A percentile compares a stretch with the other conserved stretches of the same genome.
Evolutionary conservation across 1,139 yeast species (phyloP).

Genomic region (Taiozyma sp.): DNA sequence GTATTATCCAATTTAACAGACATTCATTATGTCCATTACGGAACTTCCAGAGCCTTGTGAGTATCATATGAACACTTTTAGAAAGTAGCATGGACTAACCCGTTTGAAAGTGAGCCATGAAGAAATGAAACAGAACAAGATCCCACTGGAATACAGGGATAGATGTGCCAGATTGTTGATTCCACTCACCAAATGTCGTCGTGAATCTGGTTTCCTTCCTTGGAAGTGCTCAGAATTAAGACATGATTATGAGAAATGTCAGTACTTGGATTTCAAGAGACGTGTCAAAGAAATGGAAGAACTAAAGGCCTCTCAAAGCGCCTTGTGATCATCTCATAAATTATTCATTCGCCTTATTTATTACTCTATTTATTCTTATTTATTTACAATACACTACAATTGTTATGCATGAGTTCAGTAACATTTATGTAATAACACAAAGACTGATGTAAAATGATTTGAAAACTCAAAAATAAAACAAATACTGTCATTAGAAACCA

Average conservation of each 20-base stretch:
- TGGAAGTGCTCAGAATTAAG: constrained; percentile 79
- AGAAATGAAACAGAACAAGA: constrained; percentile 77
- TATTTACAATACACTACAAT: not conserved
- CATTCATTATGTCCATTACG: not conserved
- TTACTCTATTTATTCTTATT: constrained; percentile 3
- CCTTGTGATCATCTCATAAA: not conserved
- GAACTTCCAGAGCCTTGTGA: constrained; percentile 11
- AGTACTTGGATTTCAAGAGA: constrained; percentile 77
- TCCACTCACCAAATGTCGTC: constrained; percentile 57
- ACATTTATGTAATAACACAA: not conserved
- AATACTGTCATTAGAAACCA: not conserved
- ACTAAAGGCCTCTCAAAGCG: constrained; percentile 27
- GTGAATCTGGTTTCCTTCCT: constrained; percentile 49
- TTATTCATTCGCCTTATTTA: not conserved
- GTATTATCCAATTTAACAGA: not conserved
- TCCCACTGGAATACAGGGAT: constrained; percentile 81
- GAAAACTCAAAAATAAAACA: not conserved
- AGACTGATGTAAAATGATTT: not conserved
- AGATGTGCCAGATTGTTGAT: constrained; percentile 78
- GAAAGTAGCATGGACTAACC: not conserved
- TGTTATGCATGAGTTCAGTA: not conserved
- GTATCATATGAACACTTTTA: not conserved
- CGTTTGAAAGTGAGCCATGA: constrained; percentile 61
- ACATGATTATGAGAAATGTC: constrained; percentile 84
- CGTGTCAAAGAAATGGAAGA: constrained; percentile 71